A percentile compares a stretch with the other conserved stretches of the same genome.
Evolutionary conservation across 1,284 basidiomycete genomes (phyloP).

Genomic region (Ganoderma meredithae): DNA sequence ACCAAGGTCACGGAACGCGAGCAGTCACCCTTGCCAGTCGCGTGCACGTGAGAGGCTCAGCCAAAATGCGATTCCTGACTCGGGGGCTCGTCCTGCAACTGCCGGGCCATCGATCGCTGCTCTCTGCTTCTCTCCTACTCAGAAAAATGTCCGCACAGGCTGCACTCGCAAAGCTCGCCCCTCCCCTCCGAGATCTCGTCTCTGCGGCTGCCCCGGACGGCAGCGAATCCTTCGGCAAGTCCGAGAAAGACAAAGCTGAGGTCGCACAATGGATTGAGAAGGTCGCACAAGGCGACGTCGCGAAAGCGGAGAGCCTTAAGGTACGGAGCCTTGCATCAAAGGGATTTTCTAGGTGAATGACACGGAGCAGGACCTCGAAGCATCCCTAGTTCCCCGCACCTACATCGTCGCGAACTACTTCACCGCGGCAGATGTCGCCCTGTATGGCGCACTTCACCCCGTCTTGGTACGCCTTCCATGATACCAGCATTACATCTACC

Average conservation of each 20-base stretch:
- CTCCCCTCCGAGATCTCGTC: constrained; percentile 67
- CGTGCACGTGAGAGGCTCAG: constrained; percentile 34
- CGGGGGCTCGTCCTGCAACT: constrained; percentile 25
- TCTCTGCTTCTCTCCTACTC: constrained; percentile 17
- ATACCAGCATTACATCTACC: neutral
- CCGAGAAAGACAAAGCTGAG: constrained; percentile 68
- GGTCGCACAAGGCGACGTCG: constrained; percentile 58
- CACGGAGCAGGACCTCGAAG: constrained; percentile 69
- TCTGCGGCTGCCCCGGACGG: constrained; percentile 53
- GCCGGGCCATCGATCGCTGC: constrained; percentile 31
- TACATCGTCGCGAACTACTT: constrained; percentile 84
- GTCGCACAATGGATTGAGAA: constrained; percentile 76
- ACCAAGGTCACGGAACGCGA: constrained; percentile 28
- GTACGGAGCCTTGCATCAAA: constrained; percentile 42
- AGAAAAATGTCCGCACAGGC: constrained; percentile 66
- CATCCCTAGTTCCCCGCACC: constrained; percentile 78
- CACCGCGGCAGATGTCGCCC: constrained; percentile 86
- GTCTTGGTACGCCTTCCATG: constrained; percentile 63
- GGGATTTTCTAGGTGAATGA: constrained; percentile 15
- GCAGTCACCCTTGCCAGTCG: constrained; percentile 16
- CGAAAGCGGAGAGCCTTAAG: constrained; percentile 56
- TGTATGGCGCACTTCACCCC: constrained; percentile 86
- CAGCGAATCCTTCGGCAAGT: constrained; percentile 55
- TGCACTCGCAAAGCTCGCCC: constrained; percentile 56
- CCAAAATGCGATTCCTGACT: constrained; percentile 38